Base-by-base conservation (phyloP, 768 basidiomycete species). In the Kondoa malvinella region DNA sequence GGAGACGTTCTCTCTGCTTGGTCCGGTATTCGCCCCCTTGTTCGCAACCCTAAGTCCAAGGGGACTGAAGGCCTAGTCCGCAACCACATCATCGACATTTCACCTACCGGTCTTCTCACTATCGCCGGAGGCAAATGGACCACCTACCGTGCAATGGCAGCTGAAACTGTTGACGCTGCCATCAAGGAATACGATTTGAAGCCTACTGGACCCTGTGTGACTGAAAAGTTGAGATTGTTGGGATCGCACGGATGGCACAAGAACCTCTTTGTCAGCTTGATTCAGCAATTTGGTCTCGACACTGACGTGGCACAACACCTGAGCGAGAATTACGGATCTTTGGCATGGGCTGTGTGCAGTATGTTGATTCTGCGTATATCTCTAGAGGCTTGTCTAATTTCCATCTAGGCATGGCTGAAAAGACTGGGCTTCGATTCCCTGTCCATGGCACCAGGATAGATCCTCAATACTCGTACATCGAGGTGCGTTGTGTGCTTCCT, bases 81-180 rank as follows among this genome's bases (percentile, higher is more conserved):
- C 74, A 96, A 87, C 75, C 94, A 97, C 78, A 83, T 99, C 82
- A 87, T 95, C 71, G 82, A 91, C 75, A 84, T 90, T 34, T 84
- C 83, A 56, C 82, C 83, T 60, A 84, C 84, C 70, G 91, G 92
- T 21, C 79, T 99, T 73, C 78, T 99, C 69, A 96, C 92, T 31
- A 91, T 96, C 73, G 91, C 89, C 1, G 94, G 94, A 21, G 94
- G 94, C 2, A 99, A 99, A 78, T 99, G 94, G 94, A 99, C 94
- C 68, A 96, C 94, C 61, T 99, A 96, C 79, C 81, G 88, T 62
- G 86, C 85, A 33, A 95, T 97, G 94, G 91, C 94, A 27, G 82
- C 91, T 79, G 94, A 97, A 80, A 87, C 91, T 0, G 86, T 96
- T 58, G 88, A 96, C 77, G 80, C 81, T 68, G 92, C 94, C 14